A percentile compares a stretch with the other conserved stretches of the same genome.
Evolutionary conservation across 192 early-diverging fungal species (phyloP).

Genomic region (Entomortierella beljakovae): DNA sequence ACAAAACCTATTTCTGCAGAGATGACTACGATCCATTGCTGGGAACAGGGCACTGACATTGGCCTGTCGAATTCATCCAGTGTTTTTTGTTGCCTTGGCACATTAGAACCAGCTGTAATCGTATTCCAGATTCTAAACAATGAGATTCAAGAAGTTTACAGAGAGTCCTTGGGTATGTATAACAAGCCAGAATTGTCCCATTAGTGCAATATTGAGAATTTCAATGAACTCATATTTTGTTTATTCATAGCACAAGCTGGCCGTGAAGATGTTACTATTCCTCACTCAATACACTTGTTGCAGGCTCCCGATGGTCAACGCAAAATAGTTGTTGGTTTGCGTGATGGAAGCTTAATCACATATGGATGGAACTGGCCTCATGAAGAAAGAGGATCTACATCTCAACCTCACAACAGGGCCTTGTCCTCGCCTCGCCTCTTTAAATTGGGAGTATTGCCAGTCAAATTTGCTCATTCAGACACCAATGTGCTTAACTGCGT

Average conservation of each 20-base stretch:
- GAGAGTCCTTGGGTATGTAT: slow-evolving; percentile 26
- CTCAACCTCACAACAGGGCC: neutral
- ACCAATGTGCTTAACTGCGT: neutral
- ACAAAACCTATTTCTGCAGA: slow-evolving; percentile 13
- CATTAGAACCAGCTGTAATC: slow-evolving; percentile 31
- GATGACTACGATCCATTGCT: slow-evolving; percentile 40
- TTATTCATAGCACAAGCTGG: slow-evolving; percentile 18
- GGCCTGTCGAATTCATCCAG: neutral
- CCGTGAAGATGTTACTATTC: slow-evolving; percentile 19
- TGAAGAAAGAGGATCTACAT: too few relatives aligned
- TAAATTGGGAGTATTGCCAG: slow-evolving; percentile 27
- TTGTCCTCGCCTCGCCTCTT: slow-evolving; percentile 24
- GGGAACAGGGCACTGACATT: neutral
- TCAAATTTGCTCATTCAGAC: slow-evolving; percentile 17
- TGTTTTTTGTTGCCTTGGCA: slow-evolving; percentile 26
- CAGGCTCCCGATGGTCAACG: neutral
- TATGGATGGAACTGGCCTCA: slow-evolving; percentile 20
- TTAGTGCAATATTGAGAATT: neutral
- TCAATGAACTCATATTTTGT: neutral
- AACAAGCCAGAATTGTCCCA: too few relatives aligned
- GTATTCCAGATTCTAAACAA: slow-evolving; percentile 9
- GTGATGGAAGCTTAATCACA: slow-evolving; percentile 31
- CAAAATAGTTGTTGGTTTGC: slow-evolving; percentile 34
- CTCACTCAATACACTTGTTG: slow-evolving; percentile 31
- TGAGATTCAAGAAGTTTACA: slow-evolving; percentile 16